Evolutionary conservation across 495 filamentous ascomycete species (phyloP).

Genomic region (Sordaria brevicollis): DNA sequence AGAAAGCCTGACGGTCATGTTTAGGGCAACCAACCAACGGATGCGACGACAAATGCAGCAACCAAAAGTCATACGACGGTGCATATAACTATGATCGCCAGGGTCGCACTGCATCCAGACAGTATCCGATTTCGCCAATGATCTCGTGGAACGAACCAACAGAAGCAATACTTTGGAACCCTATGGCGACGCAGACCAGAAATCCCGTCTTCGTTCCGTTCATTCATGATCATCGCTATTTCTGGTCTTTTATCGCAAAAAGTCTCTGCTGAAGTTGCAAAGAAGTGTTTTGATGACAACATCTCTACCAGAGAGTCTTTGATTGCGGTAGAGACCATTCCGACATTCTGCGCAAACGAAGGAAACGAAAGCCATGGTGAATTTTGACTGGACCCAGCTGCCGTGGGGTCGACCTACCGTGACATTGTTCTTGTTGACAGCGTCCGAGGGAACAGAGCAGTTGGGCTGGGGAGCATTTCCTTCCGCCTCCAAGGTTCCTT

Average conservation of each 20-base stretch:
- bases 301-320: background rate
- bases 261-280: background rate
- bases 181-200: background rate
- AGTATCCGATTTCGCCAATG: background rate
- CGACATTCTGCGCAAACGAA: background rate
- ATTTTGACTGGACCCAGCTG: background rate
- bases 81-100: background rate
- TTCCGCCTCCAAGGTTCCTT: background rate
- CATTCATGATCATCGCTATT: background rate
- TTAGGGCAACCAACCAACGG: background rate
- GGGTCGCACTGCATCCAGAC: background rate
- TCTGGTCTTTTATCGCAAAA: background rate
- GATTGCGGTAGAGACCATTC: background rate
- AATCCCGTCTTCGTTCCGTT: background rate
- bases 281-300: background rate
- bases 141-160: background rate
- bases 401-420: background rate
- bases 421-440: background rate
- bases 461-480: background rate
- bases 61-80: background rate
- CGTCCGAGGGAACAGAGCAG: background rate
- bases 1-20: background rate
- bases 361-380: background rate
- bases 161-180: background rate
- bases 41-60: background rate